A percentile compares a stretch with the other conserved stretches of the same genome.
Evolutionary conservation across 2,329 filamentous ascomycete species (phyloP).

Genomic region (Stemphylium lycopersici): DNA sequence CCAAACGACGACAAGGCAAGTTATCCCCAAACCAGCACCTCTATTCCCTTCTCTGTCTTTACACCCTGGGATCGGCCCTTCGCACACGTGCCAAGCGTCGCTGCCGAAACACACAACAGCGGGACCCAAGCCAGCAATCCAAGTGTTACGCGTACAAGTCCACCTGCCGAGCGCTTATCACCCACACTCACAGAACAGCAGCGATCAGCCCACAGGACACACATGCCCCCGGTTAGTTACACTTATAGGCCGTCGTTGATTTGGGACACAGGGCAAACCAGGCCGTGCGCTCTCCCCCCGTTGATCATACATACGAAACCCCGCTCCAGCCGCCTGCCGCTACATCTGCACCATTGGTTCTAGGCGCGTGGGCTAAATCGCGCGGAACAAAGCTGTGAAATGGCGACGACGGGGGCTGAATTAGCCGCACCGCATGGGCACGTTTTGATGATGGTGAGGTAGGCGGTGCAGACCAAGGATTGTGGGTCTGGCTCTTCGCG

Average conservation of each 20-base stretch:
- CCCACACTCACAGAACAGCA: background rate
- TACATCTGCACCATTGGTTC: constrained; percentile 7
- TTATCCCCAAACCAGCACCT: background rate
- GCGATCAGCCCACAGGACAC: background rate
- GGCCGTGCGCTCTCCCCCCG: background rate
- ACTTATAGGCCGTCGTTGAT: background rate
- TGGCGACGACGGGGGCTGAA: background rate
- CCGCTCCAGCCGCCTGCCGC: constrained; percentile 3
- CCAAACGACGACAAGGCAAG: background rate
- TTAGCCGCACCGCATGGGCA: constrained; percentile 6
- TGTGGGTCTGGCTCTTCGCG: background rate
- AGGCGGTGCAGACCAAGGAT: background rate
- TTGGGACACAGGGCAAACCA: background rate
- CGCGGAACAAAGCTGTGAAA: background rate
- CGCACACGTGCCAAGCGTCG: constrained; percentile 10
- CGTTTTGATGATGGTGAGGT: background rate
- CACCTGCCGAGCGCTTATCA: constrained; percentile 11
- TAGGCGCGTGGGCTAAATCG: background rate
- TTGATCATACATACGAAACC: constrained; percentile 1
- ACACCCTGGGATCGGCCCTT: constrained; percentile 5
- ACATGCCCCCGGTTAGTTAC: background rate
- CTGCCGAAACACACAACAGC: constrained; percentile 12
- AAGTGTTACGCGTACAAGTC: constrained; percentile 11
- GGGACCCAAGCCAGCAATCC: constrained; percentile 1
- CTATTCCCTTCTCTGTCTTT: background rate